These are phyloP conservation scores for Ceratocystis albifundus DNA, from an alignment of 2,329 filamentous ascomycete genomes.

Conservation along the genomic window DNA sequence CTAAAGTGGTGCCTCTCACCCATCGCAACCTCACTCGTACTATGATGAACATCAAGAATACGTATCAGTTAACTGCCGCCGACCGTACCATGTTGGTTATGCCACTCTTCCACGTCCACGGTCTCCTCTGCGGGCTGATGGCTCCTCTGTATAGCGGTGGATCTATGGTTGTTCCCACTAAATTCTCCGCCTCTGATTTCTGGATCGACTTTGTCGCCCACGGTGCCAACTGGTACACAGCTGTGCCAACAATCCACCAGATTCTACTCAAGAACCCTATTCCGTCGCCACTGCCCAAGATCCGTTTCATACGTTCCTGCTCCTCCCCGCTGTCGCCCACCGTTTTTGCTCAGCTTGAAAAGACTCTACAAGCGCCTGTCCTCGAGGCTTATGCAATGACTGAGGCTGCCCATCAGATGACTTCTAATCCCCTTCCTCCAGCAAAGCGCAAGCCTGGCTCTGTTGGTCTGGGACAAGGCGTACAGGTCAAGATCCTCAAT, in stretches of 20 bases:
- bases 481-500: conserved; percentile 68
- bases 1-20: conserved; percentile 73
- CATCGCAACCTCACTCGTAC: conserved; percentile 71
- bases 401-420: conserved; percentile 78
- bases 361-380: conserved; percentile 64
- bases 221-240: conserved; percentile 82
- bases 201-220: conserved; percentile 65
- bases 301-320: conserved; percentile 81
- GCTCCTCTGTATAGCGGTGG: conserved; percentile 65
- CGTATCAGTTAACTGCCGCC: conserved; percentile 56
- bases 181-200: conserved; percentile 73
- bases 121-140: conserved; percentile 71
- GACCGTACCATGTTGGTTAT: conserved; percentile 81
- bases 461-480: conserved; percentile 72
- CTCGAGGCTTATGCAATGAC: conserved; percentile 91
- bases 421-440: conserved; percentile 59
- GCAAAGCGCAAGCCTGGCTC: conserved; percentile 67
- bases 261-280: conserved; percentile 65
- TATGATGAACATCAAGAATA: conserved; percentile 71
- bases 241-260: conserved; percentile 86
- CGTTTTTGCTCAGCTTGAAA: conserved; percentile 67
- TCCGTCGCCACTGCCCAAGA: conserved; percentile 56
- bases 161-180: conserved; percentile 64
- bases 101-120: conserved; percentile 84
- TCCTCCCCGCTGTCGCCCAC: conserved; percentile 66